These are phyloP conservation scores for Ampelomyces quisqualis DNA, from an alignment of 2,329 filamentous ascomycete genomes.

Conservation along the genomic window DNA sequence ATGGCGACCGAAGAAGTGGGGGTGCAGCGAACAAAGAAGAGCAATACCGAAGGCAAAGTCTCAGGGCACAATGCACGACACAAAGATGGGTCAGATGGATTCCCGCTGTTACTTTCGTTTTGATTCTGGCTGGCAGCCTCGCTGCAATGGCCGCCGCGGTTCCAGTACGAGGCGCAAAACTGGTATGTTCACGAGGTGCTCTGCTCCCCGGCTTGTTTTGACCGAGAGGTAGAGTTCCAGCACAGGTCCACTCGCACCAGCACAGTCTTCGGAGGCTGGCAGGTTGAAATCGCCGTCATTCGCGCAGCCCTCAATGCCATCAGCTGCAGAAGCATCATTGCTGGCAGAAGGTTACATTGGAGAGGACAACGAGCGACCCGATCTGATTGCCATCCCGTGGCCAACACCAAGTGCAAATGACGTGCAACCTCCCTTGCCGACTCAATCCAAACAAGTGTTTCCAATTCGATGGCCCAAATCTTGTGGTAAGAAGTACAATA, in stretches of 20 bases:
- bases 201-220: neutral
- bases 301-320: constrained; percentile 5
- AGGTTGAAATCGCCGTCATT: neutral
- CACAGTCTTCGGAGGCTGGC: constrained; percentile 10
- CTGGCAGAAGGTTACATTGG: constrained; percentile 17
- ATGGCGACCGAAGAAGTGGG: constrained; percentile 18
- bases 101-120: constrained; percentile 19
- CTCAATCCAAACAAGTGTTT: constrained; percentile 24
- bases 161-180: constrained; percentile 17
- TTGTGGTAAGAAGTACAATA: constrained; percentile 39
- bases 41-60: constrained; percentile 20
- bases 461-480: constrained; percentile 41
- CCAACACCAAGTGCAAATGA: constrained; percentile 17
- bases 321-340: constrained; percentile 5
- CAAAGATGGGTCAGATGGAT: constrained; percentile 26
- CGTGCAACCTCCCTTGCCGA: constrained; percentile 12
- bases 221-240: no score
- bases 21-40: constrained; percentile 26
- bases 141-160: constrained; percentile 23
- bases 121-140: constrained; percentile 27
- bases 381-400: constrained; percentile 15
- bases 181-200: constrained; percentile 16
- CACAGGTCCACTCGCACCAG: neutral
- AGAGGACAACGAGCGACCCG: constrained; percentile 13
- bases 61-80: constrained; percentile 23